phyloP scores from a whole-genome alignment of 192 early-diverging fungal genomes.

The Piromyces sp. region DNA sequence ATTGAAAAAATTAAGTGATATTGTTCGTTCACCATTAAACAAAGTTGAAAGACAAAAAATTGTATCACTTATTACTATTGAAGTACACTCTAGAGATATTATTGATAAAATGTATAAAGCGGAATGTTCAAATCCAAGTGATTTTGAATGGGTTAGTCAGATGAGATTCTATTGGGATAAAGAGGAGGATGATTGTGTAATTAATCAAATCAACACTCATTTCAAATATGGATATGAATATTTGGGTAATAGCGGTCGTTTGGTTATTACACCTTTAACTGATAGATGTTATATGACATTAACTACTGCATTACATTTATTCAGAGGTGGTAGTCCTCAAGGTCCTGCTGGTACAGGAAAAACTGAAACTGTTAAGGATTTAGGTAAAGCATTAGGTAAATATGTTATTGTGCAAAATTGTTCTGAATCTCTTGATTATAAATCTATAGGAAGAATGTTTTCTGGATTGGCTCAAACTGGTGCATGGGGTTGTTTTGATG shows the following conservation, averaged over 20 bases:
- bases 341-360: background rate
- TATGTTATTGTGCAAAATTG: background rate
- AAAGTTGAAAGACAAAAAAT: conserved; percentile 43
- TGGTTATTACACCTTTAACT: background rate
- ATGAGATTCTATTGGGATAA: conserved; percentile 11
- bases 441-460: background rate
- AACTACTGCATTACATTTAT: background rate
- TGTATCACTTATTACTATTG: conserved; percentile 38
- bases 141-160: background rate
- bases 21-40: conserved; percentile 28
- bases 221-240: conserved; percentile 9
- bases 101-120: background rate
- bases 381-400: background rate
- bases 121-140: background rate
- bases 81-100: conserved; percentile 38
- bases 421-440: background rate
- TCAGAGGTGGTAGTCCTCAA: background rate
- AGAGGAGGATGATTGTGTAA: conserved; percentile 44
- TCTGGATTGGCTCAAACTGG: background rate
- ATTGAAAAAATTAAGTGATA: conserved; percentile 34
- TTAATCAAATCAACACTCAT: conserved; percentile 40
- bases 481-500: background rate
- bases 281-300: background rate
- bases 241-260: background rate
- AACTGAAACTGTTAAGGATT: background rate